Evolutionary conservation across 163 green algal species (phyloP), one percentile per base, ranked within the genome.

Genomic region (Prototheca cutis): DNA sequence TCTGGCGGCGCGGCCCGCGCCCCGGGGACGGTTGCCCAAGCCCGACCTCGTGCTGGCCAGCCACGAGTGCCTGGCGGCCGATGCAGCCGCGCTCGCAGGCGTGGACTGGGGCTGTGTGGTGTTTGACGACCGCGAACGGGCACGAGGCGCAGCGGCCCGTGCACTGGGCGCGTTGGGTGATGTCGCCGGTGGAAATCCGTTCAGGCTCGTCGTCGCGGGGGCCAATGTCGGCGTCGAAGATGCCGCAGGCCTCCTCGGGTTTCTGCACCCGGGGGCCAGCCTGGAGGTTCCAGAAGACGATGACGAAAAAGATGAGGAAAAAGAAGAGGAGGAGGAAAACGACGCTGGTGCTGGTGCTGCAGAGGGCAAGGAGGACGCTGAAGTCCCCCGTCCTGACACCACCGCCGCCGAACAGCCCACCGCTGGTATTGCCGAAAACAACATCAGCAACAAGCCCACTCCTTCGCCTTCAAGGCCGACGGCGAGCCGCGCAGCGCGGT

Each of bases 61-160:
- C 18, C 66, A 75, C 47, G 78, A 82, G 54, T 65, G 67, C 24
- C 61, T 81, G 47, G 57, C 62, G 6, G 59, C 66, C 19, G 81
- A 85, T 40, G 55, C 56, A 0, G 57, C 52, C 3, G 57, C 63
- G 30, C 70, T 88, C 60, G 58, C 59, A 34, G 53, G 48, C 3
- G 56, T 84, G 19, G 48, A 57, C 23, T 85, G 78, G 80, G 67
- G 81, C 40, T 53, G 67, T 2, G 42, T 83, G 4, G 59, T 84
- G 13, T 58, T 85, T 39, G 80, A 85, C 58, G 78, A 82, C 57
- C 77, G 80, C 40, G 64, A 74, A 21, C 58, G 57, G 27, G 42
- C 47, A 51, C 66, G 62, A 15, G 52, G 54, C n/a, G 49, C 42
- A 10, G 48, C 80, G 53, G 59, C 68, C 54, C 77, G 75, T 64